phyloP scores from a whole-genome alignment of 768 basidiomycete genomes.

The Kwoniella botswanensis region DNA sequence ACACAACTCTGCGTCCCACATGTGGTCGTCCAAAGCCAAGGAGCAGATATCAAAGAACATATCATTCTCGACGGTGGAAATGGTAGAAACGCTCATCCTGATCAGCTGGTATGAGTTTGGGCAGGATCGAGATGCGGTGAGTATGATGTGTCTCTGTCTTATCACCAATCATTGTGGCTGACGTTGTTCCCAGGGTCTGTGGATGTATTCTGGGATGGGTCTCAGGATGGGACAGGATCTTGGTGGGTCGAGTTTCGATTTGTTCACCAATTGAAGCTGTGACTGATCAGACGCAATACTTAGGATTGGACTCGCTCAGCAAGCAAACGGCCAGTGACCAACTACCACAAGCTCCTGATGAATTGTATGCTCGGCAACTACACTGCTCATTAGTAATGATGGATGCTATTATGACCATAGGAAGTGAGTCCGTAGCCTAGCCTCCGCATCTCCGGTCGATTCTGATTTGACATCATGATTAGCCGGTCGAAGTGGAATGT shows the following conservation, averaged over 20 bases:
- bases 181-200: slow-evolving; percentile 22
- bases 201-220: slow-evolving; percentile 40
- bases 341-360: not conserved
- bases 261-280: too few relatives aligned
- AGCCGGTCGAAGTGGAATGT: slow-evolving; percentile 33
- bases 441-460: not conserved
- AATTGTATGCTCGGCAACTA: slow-evolving; percentile 4
- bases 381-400: slow-evolving; percentile 24
- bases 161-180: slow-evolving; percentile 2
- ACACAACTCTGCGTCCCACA: not conserved
- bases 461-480: not conserved
- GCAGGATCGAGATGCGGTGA: slow-evolving; percentile 30
- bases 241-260: slow-evolving; percentile 16
- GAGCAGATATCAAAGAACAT: slow-evolving; percentile 19
- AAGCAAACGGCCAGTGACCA: not conserved
- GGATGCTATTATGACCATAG: slow-evolving; percentile 33
- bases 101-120: slow-evolving; percentile 40
- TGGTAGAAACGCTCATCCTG: slow-evolving; percentile 24
- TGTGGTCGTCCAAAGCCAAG: slow-evolving; percentile 31
- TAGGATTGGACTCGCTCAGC: slow-evolving; percentile 12
- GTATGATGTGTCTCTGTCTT: not conserved
- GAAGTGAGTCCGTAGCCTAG: slow-evolving; percentile 24
- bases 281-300: not conserved
- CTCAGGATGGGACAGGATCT: slow-evolving; percentile 34
- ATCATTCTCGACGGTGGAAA: slow-evolving; percentile 14